phyloP scores from a whole-genome alignment of 257 asterid genomes.

The Vinca minor region DNA sequence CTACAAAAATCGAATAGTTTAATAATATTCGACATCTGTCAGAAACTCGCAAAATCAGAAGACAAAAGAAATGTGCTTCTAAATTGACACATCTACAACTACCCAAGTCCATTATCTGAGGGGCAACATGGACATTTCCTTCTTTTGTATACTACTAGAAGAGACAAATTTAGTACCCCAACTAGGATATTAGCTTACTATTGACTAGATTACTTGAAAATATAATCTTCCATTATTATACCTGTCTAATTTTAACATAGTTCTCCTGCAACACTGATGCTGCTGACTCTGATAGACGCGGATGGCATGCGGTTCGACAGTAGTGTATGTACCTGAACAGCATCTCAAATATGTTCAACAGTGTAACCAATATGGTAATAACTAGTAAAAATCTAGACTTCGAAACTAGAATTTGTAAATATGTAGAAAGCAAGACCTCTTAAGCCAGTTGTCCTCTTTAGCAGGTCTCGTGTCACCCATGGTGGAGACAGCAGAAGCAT shows the following conservation, averaged over 20 bases:
- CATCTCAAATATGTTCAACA: constrained; percentile 24
- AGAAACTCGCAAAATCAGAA: neutral
- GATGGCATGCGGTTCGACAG: constrained; percentile 75
- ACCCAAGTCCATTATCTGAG: neutral
- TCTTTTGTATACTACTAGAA: neutral
- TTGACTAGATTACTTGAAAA: neutral
- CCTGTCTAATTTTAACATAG: constrained; percentile 95
- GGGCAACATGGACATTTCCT: neutral
- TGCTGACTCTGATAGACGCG: constrained; percentile 90
- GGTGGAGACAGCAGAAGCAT: constrained; percentile 83
- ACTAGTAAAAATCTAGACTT: constrained; percentile 8
- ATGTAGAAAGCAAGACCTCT: constrained; percentile 41
- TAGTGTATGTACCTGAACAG: constrained; percentile 76
- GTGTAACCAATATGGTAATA: neutral
- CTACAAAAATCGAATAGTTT: constrained; percentile 30
- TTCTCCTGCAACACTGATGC: constrained; percentile 77
- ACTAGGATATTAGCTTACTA: neutral
- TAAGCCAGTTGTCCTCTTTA: constrained; percentile 91
- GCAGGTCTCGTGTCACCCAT: constrained; percentile 44
- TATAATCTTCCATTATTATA: constrained; percentile 9
- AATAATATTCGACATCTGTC: neutral
- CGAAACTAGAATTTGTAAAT: constrained; percentile 1
- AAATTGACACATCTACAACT: neutral
- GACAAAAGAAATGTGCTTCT: neutral
- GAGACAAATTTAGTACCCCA: neutral